Evolutionary conservation across 345 rosid genomes (phyloP), one percentile per base, ranked within the genome.

Genomic region (Pugionium cornutum): DNA sequence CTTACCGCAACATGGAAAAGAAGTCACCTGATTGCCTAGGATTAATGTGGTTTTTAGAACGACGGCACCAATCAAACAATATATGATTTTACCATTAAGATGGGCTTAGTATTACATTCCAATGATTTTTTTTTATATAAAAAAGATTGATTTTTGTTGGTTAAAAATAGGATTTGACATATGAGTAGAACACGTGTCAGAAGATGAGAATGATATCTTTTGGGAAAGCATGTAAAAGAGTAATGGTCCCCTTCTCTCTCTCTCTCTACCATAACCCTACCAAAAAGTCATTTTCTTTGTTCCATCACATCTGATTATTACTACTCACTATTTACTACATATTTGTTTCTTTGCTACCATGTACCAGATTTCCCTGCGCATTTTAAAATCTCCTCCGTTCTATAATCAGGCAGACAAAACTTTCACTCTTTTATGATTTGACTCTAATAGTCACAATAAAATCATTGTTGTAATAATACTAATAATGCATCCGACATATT

Each of bases 281-380:
- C 44, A 49, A 35, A 29, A 29, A 28, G 35, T 45, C 34, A 36
- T 66, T 70, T 66, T 53, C 67, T 46, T 28, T 73, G 77, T 73
- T 73, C 62, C 68, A 66, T 73, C 77, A 73, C 77, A 73, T 73
- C 77, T 52, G 72, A 73, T 64, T 50, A 58, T 54, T 70, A 72
- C 70, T 72, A 72, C 76, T 72, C 76, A 57, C 59, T n/a, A 8
- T n/a, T 11, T 11, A 50, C 35, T 35, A 64, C 35, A 30, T 42
- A 9, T 11, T 18, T 18, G 0, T 18, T 18, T 18, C 18, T 70
- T 63, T 50, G 54, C 70, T 72, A 72, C 0, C 60, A 32, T 72
- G 54, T 70, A 18, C 70, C 35, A 0, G 0, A 26, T 11, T 25
- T 2, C 4, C 3, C 0, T 7, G 76, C 70, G 76, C 50, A 72